Percentiles rank a stretch among this genome's conserved stretches.
These are phyloP conservation scores for Cytospora paraplurivora DNA, from an alignment of 2,329 filamentous ascomycete species.

Conservation along the genomic window DNA sequence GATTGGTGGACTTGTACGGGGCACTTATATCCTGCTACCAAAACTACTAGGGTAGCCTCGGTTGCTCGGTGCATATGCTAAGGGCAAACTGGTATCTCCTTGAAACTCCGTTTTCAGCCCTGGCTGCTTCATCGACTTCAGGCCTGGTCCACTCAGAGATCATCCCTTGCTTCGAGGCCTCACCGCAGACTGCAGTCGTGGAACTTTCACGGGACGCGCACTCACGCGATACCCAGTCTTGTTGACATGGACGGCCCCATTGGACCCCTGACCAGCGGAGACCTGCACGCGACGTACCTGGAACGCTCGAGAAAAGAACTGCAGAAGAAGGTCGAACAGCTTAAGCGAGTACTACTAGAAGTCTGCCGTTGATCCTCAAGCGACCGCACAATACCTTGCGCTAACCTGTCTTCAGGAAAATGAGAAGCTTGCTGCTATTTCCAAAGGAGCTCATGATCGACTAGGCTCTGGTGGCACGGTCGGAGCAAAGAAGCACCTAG, in stretches of 20 bases:
- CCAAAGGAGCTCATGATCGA: slow-evolving; percentile 1
- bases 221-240: slow-evolving; percentile 35
- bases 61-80: slow-evolving; percentile 20
- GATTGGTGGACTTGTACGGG: not conserved
- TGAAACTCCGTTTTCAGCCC: slow-evolving; percentile 23
- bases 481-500: slow-evolving; percentile 31
- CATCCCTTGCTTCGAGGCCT: not conserved
- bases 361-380: slow-evolving; percentile 37
- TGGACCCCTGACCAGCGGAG: slow-evolving; percentile 38
- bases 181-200: not conserved
- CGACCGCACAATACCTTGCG: slow-evolving; percentile 17
- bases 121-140: slow-evolving; percentile 13
- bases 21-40: slow-evolving; percentile 6
- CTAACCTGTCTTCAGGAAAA: slow-evolving; percentile 32
- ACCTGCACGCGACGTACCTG: slow-evolving; percentile 55
- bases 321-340: slow-evolving; percentile 57
- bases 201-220: slow-evolving; percentile 24
- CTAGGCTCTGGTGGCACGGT: not conserved
- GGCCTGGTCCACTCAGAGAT: slow-evolving; percentile 16
- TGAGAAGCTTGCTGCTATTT: slow-evolving; percentile 12
- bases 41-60: not conserved
- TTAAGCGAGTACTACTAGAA: slow-evolving; percentile 52
- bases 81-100: slow-evolving; percentile 21
- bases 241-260: slow-evolving; percentile 36
- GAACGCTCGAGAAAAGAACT: slow-evolving; percentile 70